Conservation (phyloP, 139 green algal species). For the Volvox africanus region DNA sequence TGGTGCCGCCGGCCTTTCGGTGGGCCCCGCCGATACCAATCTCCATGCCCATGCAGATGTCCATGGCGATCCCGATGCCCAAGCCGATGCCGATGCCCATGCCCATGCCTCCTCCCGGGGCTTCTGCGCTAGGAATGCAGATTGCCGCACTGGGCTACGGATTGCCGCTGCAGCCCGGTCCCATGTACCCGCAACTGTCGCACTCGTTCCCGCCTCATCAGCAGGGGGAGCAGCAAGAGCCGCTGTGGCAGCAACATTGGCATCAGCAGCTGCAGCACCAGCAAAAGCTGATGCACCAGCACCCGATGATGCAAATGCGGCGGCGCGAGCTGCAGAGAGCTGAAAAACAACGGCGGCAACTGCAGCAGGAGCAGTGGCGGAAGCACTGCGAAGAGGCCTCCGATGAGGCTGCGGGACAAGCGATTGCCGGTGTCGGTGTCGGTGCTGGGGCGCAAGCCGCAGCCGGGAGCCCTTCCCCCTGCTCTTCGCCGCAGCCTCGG, state of each 20-base stretch:
- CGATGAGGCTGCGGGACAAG: not conserved
- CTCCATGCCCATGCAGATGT: not conserved
- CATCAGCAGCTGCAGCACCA: not conserved
- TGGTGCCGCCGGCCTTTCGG: not conserved
- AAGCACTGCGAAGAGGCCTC: not conserved
- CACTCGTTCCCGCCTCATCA: not conserved
- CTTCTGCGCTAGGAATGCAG: not conserved
- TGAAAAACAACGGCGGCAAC: not conserved
- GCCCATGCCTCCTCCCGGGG: not conserved
- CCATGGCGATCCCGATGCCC: not conserved
- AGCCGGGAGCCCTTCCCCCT: no score
- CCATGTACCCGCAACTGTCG: not conserved
- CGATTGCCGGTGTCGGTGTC: no score
- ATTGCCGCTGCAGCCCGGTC: not conserved
- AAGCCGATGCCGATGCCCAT: not conserved
- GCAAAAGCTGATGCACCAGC: not conserved
- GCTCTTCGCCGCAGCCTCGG: not conserved
- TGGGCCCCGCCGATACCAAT: not conserved
- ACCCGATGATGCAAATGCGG: not conserved
- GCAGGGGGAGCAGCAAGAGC: not conserved
- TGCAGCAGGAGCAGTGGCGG: not conserved
- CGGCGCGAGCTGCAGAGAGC: not conserved
- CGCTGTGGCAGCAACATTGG: not conserved
- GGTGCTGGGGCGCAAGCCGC: not conserved
- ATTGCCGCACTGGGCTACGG: not conserved